These are phyloP conservation scores for Chimonanthus praecox DNA, from an alignment of 164 flowering plant genomes.

Conservation along the genomic window DNA sequence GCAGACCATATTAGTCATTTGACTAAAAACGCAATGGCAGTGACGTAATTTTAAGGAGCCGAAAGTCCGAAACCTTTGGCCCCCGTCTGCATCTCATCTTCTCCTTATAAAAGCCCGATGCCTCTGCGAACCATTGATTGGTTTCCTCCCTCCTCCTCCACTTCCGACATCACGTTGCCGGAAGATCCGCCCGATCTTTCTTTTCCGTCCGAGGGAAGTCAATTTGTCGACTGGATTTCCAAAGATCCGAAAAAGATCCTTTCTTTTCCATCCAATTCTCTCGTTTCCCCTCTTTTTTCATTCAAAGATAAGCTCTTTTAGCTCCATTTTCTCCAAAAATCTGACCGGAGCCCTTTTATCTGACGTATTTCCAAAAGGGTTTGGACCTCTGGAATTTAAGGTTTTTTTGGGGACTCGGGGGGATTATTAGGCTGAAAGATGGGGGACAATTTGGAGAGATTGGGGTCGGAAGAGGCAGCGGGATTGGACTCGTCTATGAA, in stretches of 20 bases:
- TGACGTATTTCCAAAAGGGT: not conserved
- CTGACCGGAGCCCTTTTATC: not conserved
- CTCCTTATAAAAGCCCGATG: no score
- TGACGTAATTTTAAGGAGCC: no score
- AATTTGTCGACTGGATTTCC: not conserved
- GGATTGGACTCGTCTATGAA: slow-evolving; percentile 38
- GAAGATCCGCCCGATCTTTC: not conserved
- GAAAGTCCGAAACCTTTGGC: no score
- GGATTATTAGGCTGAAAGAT: slow-evolving; percentile 13
- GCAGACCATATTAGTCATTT: no score
- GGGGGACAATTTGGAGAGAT: slow-evolving; percentile 53
- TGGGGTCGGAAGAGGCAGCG: slow-evolving; percentile 41
- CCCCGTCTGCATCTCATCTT: no score
- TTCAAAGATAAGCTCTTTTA: not conserved
- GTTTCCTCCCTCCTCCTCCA: no score
- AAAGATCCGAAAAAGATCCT: not conserved
- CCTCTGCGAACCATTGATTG: no score
- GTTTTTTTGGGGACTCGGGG: not conserved
- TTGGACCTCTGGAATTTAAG: no score
- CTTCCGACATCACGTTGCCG: not conserved
- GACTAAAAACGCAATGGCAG: no score
- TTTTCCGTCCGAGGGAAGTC: not conserved
- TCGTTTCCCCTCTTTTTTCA: not conserved
- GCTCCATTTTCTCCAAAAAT: not conserved
- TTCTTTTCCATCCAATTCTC: not conserved